Percentiles rank a stretch among this genome's conserved stretches.
phyloP scores from a whole-genome alignment of 2,329 filamentous ascomycete genomes.

The Fusarium torulosum region DNA sequence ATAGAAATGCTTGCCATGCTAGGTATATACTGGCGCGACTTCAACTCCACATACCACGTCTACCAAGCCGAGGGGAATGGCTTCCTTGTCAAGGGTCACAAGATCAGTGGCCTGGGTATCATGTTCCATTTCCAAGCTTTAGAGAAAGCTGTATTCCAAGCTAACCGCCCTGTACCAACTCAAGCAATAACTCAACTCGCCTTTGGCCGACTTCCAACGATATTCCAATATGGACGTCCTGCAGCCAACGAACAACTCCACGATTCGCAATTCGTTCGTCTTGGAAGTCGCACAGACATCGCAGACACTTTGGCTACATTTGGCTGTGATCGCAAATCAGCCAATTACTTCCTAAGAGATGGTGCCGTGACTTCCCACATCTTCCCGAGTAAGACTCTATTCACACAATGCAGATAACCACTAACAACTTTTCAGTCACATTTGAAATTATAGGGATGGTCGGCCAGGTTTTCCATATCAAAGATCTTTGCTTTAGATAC shows the following conservation, averaged over 20 bases:
- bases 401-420: accelerated
- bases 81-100: conserved; percentile 14
- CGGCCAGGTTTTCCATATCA: conserved; percentile 24
- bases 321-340: conserved; percentile 18
- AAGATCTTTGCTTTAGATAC: conserved; percentile 27
- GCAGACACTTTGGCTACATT: conserved; percentile 1
- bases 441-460: conserved; percentile 28
- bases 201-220: conserved; percentile 22
- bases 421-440: neutral
- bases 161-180: conserved; percentile 7
- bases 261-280: accelerated
- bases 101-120: conserved; percentile 20
- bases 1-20: conserved; percentile 30
- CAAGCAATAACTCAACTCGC: neutral
- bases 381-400: conserved; percentile 2
- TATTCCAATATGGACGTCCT: accelerated
- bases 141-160: conserved; percentile 20
- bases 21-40: conserved; percentile 24
- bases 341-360: conserved; percentile 16
- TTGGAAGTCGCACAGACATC: conserved; percentile 7
- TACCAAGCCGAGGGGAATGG: conserved; percentile 26
- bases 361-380: conserved; percentile 14
- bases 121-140: conserved; percentile 21
- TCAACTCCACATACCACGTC: conserved; percentile 9
- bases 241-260: accelerated